Base-by-base conservation (phyloP, 257 asterid species). In the Cinchona pubescens region DNA sequence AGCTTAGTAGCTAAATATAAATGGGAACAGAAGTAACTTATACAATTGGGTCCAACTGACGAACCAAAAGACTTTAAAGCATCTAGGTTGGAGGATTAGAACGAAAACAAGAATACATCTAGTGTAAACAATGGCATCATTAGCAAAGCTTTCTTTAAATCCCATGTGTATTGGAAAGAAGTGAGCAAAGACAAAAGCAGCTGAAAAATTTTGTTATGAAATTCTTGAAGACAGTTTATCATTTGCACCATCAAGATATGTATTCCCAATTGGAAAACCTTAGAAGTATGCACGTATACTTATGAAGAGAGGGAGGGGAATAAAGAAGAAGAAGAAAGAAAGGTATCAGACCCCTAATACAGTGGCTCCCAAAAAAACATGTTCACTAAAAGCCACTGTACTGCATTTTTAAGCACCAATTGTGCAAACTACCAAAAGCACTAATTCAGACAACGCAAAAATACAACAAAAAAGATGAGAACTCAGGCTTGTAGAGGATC, bases 401-500 rank as follows among this genome's bases (percentile, higher is more conserved):
- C 60, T 18, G 19, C 46, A 46, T 5, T 14, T 9, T 29, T 21
- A 15, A 40, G 42, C 55, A 63, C 25, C n/a, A 53, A 15, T 9
- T 21, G 5, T 4, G 55, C 7, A 46, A 15, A 48, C 78, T 63
- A 34, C 48, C 7, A 21, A 40, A 27, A 18, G 38, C 51, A 30
- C 43, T 59, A 2, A 19, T 40, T 34, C 61, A n/a, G 11, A 42
- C 8, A 15, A 11, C 27, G 79, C 67, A 27, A 48, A 30, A 76
- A 29, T 12, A 45, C 55, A 60, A 61, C 37, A 45, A n/a, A 55
- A 38, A 27, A 9, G 19, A 19, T 5, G 42, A 25, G 27, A 35
- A 30, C 67, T 38, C 67, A 76, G 27, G 73, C 34, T 64, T 45
- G 23, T n/a, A 75, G 18, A 45, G 77, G 74, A 4, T 69, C 76